Percentiles rank a stretch among this genome's conserved stretches.
These are phyloP conservation scores for Linnemannia hyalina DNA, from an alignment of 192 early-diverging fungal genomes.

Conservation along the genomic window DNA sequence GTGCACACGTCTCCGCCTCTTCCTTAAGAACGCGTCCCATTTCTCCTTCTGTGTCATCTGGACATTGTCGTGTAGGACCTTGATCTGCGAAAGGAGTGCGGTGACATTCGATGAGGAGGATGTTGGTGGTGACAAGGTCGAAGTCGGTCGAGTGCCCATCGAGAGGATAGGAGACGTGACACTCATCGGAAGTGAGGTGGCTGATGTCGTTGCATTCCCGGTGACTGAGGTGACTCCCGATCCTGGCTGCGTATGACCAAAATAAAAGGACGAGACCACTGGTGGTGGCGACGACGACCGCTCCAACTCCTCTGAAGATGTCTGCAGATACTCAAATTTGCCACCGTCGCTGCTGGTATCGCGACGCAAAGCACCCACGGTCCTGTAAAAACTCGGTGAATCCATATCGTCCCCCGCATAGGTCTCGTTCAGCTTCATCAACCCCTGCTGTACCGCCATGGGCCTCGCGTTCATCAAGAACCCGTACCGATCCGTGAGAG, in stretches of 20 bases:
- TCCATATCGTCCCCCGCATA: constrained; percentile 38
- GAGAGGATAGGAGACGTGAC: constrained; percentile 46
- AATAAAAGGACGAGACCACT: constrained; percentile 17
- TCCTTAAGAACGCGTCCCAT: constrained; percentile 48
- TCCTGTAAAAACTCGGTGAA: constrained; percentile 10
- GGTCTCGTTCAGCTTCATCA: constrained; percentile 40
- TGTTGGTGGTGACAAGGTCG: constrained; percentile 43
- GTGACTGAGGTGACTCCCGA: constrained; percentile 1
- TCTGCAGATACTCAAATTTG: constrained; percentile 18
- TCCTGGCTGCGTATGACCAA: constrained; percentile 11
- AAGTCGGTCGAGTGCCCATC: constrained; percentile 34
- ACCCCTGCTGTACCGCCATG: constrained; percentile 49
- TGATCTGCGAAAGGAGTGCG: constrained; percentile 48
- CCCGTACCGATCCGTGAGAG: constrained; percentile 51
- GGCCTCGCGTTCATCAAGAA: constrained; percentile 48
- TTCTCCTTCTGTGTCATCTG: constrained; percentile 53
- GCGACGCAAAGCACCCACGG: not conserved
- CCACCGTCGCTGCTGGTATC: not conserved
- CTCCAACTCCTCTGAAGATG: constrained; percentile 20
- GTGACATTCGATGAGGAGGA: constrained; percentile 29
- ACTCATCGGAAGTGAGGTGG: constrained; percentile 17
- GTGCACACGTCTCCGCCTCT: constrained; percentile 43
- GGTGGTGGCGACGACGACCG: constrained; percentile 24
- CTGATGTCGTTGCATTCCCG: constrained; percentile 13
- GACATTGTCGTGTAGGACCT: constrained; percentile 53